phyloP scores from a whole-genome alignment of 2,329 filamentous ascomycete genomes.

The Beauveria australis region DNA sequence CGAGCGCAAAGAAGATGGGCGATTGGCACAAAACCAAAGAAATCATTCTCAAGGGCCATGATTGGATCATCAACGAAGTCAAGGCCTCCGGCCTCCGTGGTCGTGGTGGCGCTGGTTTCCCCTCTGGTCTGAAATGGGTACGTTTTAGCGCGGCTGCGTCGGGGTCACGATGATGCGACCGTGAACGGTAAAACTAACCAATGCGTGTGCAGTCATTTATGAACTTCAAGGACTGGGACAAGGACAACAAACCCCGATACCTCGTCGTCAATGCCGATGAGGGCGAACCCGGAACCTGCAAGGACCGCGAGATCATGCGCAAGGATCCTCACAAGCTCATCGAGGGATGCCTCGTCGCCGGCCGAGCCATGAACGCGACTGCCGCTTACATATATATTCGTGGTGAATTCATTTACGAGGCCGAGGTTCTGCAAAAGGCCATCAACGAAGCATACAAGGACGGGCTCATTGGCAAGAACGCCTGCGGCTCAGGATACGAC shows the following conservation, averaged over 20 bases:
- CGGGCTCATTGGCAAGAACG: slow-evolving; percentile 95
- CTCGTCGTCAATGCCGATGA: slow-evolving; percentile 98
- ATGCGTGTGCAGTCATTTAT: slow-evolving; percentile 72
- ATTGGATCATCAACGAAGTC: slow-evolving; percentile 97
- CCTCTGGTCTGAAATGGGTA: slow-evolving; percentile 98
- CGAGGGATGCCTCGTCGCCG: slow-evolving; percentile 92
- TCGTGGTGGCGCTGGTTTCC: slow-evolving; percentile 94
- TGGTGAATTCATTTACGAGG: slow-evolving; percentile 96
- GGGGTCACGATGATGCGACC: slow-evolving; percentile 2
- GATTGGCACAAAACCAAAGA: slow-evolving; percentile 99
- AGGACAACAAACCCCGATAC: slow-evolving; percentile 92
- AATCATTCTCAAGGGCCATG: slow-evolving; percentile 91
- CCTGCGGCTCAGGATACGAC: slow-evolving; percentile 92
- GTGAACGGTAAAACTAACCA: slow-evolving; percentile 13
- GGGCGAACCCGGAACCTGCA: slow-evolving; percentile 97
- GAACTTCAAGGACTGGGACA: slow-evolving; percentile 99
- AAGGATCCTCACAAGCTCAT: slow-evolving; percentile 99
- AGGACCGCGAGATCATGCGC: slow-evolving; percentile 99
- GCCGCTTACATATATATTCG: slow-evolving; percentile 99
- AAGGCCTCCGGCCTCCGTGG: slow-evolving; percentile 94
- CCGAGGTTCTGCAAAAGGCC: slow-evolving; percentile 82
- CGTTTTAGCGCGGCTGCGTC: slow-evolving; percentile 24
- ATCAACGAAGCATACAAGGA: slow-evolving; percentile 97
- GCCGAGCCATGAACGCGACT: slow-evolving; percentile 96
- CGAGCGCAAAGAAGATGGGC: slow-evolving; percentile 93